Evolutionary conservation across 495 filamentous ascomycete genomes (phyloP), one percentile per base, ranked within the genome.

Genomic region (Cercophora scortea): DNA sequence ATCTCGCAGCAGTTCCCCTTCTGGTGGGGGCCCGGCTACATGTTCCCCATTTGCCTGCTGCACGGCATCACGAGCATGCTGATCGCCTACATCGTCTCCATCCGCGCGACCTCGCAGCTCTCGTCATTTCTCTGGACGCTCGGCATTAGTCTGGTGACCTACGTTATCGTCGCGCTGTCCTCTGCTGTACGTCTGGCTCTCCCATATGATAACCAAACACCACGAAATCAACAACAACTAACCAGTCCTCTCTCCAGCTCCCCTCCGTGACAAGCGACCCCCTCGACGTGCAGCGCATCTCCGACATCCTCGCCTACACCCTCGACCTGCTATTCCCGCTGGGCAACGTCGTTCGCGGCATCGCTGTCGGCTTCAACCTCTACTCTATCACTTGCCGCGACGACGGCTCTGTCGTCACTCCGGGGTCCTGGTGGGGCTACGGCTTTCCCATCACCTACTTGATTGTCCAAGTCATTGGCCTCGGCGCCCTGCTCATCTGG

Each of bases 391-490:
- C 80, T 36, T 94, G 89, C 54, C 71, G 75, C 11, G 83, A 75
- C 17, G 71, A 79, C 32, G 46, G 71, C n/a, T 59, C 84, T 36
- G 78, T 78, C 16, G 70, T 73, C 1, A 80, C 88, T 57, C 83
- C 87, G 0, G 86, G 79, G 3, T 79, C 70, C 1, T 81, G 90
- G 49, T 76, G 69, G 5, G 74, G 86, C 39, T 94, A 86, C 58
- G 88, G 88, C 38, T 82, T 82, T 0, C 85, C 88, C 3, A 88
- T 93, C 47, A 64, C 83, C 2, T 89, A 90, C 53, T 76, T 90
- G 8, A 72, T 87, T 36, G 25, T 81, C 0, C 88, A 93, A 60
- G 77, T 78, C 0, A 57, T 85, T n/a, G 36, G 82, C 32, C 71
- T 90, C 1, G 84, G 86, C 51, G 66, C 64, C 1, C 57, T 87